Percentiles rank a stretch among this genome's conserved stretches.
These are phyloP conservation scores for Neonothopanus nambi DNA, from an alignment of 1,284 basidiomycete species.

Conservation along the genomic window DNA sequence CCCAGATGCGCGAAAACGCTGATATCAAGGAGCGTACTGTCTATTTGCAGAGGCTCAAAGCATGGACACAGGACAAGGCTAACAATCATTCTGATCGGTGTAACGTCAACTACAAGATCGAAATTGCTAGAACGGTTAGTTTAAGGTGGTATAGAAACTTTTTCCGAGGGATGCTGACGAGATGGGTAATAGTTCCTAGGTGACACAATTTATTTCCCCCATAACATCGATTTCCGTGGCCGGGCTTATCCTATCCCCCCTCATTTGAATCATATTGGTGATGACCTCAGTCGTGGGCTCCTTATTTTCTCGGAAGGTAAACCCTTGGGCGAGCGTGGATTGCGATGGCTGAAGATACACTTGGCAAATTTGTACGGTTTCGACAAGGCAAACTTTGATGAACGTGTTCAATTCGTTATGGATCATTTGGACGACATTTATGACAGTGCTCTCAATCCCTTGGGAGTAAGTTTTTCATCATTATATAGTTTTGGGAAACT, in stretches of 20 bases:
- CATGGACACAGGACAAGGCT: constrained; percentile 63
- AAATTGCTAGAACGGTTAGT: constrained; percentile 90
- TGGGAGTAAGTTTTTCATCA: constrained; percentile 51
- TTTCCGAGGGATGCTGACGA: neutral
- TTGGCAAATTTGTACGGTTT: constrained; percentile 91
- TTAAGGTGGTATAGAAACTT: constrained; percentile 1
- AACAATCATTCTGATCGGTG: constrained; percentile 91
- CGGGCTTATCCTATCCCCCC: constrained; percentile 97
- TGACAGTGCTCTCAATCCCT: constrained; percentile 86
- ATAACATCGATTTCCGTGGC: constrained; percentile 98
- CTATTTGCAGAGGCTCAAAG: constrained; percentile 63
- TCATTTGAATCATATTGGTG: constrained; percentile 94
- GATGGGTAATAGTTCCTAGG: constrained; percentile 62
- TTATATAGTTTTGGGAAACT: neutral
- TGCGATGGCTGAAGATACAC: constrained; percentile 91
- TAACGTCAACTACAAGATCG: constrained; percentile 95
- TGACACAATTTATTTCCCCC: constrained; percentile 91
- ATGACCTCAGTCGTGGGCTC: constrained; percentile 91
- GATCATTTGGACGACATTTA: constrained; percentile 77
- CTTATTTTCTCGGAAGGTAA: constrained; percentile 84
- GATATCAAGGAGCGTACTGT: constrained; percentile 68
- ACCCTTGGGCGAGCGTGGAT: constrained; percentile 78
- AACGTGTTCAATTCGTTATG: constrained; percentile 81
- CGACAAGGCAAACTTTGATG: constrained; percentile 94
- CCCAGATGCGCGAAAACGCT: constrained; percentile 62